Evolutionary conservation across 768 basidiomycete species (phyloP).

Genomic region (Trametes cingulata): DNA sequence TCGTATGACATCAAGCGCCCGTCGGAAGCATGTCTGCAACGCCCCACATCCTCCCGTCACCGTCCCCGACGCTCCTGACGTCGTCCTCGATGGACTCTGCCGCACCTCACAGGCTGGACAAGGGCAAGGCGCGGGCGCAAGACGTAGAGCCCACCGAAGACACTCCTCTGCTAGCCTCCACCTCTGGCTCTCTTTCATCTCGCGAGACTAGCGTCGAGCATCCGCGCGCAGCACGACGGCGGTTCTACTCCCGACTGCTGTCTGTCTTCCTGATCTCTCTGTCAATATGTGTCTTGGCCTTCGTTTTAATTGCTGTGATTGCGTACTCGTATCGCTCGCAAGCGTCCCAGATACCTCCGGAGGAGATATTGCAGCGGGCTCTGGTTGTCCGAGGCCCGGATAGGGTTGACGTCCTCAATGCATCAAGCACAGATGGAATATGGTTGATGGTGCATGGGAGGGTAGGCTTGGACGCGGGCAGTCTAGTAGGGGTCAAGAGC

Average conservation of each 20-base stretch:
- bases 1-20: neutral
- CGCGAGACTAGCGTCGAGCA: constrained; percentile 28
- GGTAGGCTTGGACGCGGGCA: constrained; percentile 69
- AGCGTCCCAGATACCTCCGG: constrained; percentile 52
- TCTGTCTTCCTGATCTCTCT: constrained; percentile 62
- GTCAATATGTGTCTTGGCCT: constrained; percentile 46
- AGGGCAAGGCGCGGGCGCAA: constrained; percentile 57
- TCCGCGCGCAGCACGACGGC: constrained; percentile 24
- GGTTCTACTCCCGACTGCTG: constrained; percentile 37
- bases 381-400: constrained; percentile 63
- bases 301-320: constrained; percentile 49
- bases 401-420: constrained; percentile 59
- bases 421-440: constrained; percentile 56
- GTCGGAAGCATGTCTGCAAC: neutral
- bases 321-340: constrained; percentile 68
- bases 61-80: neutral
- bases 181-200: constrained; percentile 34
- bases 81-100: constrained; percentile 13
- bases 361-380: constrained; percentile 57
- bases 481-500: constrained; percentile 55
- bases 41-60: neutral
- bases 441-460: constrained; percentile 59
- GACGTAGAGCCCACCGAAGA: constrained; percentile 45
- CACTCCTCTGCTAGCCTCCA: constrained; percentile 54
- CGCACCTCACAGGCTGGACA: constrained; percentile 29